Percentiles rank a stretch among this genome's conserved stretches.
phyloP scores from a whole-genome alignment of 2,329 filamentous ascomycete species.

The Fusarium torulosum region DNA sequence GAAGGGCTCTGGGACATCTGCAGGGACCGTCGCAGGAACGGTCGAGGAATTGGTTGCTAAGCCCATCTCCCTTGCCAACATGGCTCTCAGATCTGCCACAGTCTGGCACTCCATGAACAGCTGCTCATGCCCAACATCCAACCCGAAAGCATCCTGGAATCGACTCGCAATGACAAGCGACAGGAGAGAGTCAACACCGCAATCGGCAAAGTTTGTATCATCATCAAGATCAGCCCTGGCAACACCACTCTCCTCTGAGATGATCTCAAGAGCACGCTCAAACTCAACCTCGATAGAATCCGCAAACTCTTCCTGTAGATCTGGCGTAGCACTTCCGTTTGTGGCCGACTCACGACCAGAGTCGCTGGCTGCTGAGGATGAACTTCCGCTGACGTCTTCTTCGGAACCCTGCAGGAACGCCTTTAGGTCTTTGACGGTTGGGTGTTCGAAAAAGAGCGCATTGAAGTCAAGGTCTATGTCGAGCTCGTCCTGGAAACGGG shows the following conservation, averaged over 20 bases:
- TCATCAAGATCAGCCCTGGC: slow-evolving; percentile 67
- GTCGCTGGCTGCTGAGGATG: slow-evolving; percentile 26
- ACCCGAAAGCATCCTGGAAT: slow-evolving; percentile 59
- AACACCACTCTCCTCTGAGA: slow-evolving; percentile 67
- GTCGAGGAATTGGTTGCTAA: neutral
- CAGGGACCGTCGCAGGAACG: neutral
- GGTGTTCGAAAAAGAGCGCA: slow-evolving; percentile 64
- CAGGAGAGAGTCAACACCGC: slow-evolving; percentile 73
- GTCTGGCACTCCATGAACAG: slow-evolving; percentile 36
- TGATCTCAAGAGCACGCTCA: slow-evolving; percentile 33
- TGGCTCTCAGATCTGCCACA: slow-evolving; percentile 13
- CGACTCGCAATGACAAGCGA: slow-evolving; percentile 68
- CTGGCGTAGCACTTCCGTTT: slow-evolving; percentile 15
- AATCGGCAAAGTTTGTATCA: slow-evolving; percentile 68
- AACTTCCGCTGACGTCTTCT: slow-evolving; percentile 21
- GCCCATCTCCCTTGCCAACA: slow-evolving; percentile 18
- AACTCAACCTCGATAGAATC: slow-evolving; percentile 27
- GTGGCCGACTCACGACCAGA: slow-evolving; percentile 14
- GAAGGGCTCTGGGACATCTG: neutral
- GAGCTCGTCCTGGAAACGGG: slow-evolving; percentile 68
- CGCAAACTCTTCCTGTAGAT: slow-evolving; percentile 9
- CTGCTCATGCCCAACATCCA: slow-evolving; percentile 30
- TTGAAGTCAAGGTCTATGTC: slow-evolving; percentile 66
- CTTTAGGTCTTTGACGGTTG: slow-evolving; percentile 67
- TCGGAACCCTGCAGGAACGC: slow-evolving; percentile 25